Evolutionary conservation across 164 flowering plant genomes (phyloP), one percentile per base, ranked within the genome.

Genomic region (Magnolia changhungtana): DNA sequence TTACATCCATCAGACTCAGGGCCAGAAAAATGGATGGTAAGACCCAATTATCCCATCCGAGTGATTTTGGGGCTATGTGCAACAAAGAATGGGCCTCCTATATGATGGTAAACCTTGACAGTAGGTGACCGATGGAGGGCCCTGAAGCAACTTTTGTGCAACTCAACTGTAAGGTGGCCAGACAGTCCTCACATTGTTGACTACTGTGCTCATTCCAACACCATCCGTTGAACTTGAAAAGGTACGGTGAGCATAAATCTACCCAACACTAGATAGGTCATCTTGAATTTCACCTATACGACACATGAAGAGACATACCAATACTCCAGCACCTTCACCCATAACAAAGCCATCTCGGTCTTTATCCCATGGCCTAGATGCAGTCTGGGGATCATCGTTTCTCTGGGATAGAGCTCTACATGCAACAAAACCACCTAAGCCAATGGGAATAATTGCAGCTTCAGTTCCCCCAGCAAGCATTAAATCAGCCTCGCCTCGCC

Each of bases 381-480:
- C 98, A 66, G 95, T 93, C 85, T 89, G 82, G n/a, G 97, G 98
- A 72, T 95, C 98, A 85, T 90, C 96, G 83, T 94, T 94, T 86
- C 98, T 92, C 80, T 94, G 98, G n/a, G 98, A 94, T 70, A 94
- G 80, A 78, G 98, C 98, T 82, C 98, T 91, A 72, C 98, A 95
- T 29, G 98, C 97, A 82, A 93, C 93, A 87, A 91, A 95, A 49
- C 98, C 98, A 61, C 98, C 98, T 70, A 93, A 73, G 6, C 98
- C 98, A 72, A 92, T 88, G 19, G 98, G 98, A 78, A 90, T 86
- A 63, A 95, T 89, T 70, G 98, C 91, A 79, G 98, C 98, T 84
- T 95, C 98, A 24, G 98, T 91, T 79, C 98, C 98, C 71, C 98
- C 98, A 79, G 97, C 98, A 79, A 95, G 58, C 97, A 95, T 95